Percentiles rank a stretch among this genome's conserved stretches.
Evolutionary conservation across 2,329 filamentous ascomycete species (phyloP).

Genomic region (Pyrenophora graminea): DNA sequence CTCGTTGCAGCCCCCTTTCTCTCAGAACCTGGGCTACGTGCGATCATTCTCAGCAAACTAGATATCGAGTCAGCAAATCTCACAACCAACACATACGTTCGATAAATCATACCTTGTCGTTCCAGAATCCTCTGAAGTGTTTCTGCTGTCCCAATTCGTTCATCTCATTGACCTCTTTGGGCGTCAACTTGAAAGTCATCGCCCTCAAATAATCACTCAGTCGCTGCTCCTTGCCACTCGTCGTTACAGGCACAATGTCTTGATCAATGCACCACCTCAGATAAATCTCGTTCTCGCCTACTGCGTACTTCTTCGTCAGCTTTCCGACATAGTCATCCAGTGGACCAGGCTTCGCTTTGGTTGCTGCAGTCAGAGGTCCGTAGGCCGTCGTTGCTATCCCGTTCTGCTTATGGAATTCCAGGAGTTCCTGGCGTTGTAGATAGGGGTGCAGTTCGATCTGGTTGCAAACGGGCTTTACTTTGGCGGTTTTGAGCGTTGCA

Average conservation of each 20-base stretch:
- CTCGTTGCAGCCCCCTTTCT: background rate
- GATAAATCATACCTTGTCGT: constrained; percentile 33
- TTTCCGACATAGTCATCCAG: constrained; percentile 56
- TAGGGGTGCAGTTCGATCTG: constrained; percentile 73
- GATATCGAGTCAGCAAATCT: background rate
- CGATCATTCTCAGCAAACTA: constrained; percentile 58
- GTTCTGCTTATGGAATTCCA: constrained; percentile 57
- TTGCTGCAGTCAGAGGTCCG: constrained; percentile 55
- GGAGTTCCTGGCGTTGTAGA: constrained; percentile 63
- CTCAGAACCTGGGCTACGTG: constrained; percentile 36
- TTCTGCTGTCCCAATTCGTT: constrained; percentile 61
- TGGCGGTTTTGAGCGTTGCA: constrained; percentile 57
- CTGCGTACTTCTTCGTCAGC: constrained; percentile 65
- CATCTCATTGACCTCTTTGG: constrained; percentile 57
- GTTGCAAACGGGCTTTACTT: constrained; percentile 64
- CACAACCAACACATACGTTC: background rate
- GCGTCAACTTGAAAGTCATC: constrained; percentile 62
- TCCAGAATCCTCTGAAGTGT: constrained; percentile 66
- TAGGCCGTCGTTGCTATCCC: constrained; percentile 55
- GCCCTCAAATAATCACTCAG: constrained; percentile 61
- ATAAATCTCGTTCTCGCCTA: constrained; percentile 60
- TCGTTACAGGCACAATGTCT: constrained; percentile 63
- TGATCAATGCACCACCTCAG: constrained; percentile 66
- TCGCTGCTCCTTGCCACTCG: constrained; percentile 63
- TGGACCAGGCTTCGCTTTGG: constrained; percentile 60